Percentiles rank a stretch among this genome's conserved stretches.
Conservation (phyloP, 2,329 filamentous ascomycete species). For the Fusarium concolor region DNA sequence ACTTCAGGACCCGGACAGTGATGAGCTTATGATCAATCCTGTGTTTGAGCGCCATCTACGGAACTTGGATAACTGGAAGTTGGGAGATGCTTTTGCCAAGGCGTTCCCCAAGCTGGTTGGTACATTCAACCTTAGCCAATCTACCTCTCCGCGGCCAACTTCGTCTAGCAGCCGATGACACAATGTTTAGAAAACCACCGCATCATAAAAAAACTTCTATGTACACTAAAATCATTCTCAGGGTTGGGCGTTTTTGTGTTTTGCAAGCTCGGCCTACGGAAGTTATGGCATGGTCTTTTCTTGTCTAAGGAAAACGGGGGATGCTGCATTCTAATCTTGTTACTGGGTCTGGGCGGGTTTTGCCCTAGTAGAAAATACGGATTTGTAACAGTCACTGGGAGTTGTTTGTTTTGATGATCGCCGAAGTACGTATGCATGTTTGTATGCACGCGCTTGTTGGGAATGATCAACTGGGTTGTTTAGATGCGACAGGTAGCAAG, state of each 20-base stretch:
- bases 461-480: neutral
- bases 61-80: constrained; percentile 82
- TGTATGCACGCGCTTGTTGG: neutral
- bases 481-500: neutral
- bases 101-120: constrained; percentile 66
- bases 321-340: neutral
- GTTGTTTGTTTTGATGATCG: neutral
- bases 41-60: constrained; percentile 85
- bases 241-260: neutral
- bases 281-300: neutral
- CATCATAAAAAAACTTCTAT: neutral
- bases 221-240: constrained; percentile 1
- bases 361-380: neutral
- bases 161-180: constrained; percentile 35
- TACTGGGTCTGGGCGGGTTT: neutral
- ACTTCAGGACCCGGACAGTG: constrained; percentile 65
- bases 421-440: neutral
- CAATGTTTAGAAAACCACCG: too few species aligned
- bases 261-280: neutral
- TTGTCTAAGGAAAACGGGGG: neutral
- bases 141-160: constrained; percentile 26
- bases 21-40: constrained; percentile 83
- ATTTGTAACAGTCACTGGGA: neutral
- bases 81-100: constrained; percentile 76
- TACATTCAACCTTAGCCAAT: constrained; percentile 46